A percentile compares a stretch with the other conserved stretches of the same genome.
These are phyloP conservation scores for Pulicaria dysenterica DNA, from an alignment of 129 eudicot species.

Conservation along the genomic window DNA sequence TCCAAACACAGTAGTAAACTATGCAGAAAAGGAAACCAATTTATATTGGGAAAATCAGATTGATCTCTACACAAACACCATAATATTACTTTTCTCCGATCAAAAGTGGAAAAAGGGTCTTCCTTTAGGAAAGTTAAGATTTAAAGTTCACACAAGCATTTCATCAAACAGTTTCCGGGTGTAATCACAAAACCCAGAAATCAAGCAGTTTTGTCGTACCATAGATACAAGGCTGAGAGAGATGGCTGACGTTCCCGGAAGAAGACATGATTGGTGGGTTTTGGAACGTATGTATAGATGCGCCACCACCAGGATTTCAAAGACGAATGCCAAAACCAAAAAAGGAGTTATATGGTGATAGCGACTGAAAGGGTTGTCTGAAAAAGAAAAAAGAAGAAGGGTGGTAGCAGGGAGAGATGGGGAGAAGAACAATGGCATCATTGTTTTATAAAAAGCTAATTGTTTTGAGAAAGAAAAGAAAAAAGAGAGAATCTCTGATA, in stretches of 20 bases:
- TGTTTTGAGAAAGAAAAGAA: conserved; percentile 35
- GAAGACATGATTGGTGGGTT: conserved; percentile 60
- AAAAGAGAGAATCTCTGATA: conserved; percentile 47
- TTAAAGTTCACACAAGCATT: conserved; percentile 20
- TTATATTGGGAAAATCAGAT: neutral
- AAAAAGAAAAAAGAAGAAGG: conserved; percentile 31
- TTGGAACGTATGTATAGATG: conserved; percentile 39
- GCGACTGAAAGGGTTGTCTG: conserved; percentile 28
- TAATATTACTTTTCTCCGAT: neutral
- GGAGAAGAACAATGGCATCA: conserved; percentile 66
- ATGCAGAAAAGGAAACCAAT: neutral
- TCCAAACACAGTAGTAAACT: neutral
- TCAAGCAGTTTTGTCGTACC: conserved; percentile 44
- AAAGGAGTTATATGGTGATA: conserved; percentile 53
- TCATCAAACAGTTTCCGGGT: conserved; percentile 25
- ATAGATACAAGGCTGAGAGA: conserved; percentile 80
- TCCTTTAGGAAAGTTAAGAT: conserved; percentile 5
- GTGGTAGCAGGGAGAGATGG: conserved; percentile 16
- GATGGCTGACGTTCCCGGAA: conserved; percentile 60
- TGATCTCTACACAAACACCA: neutral
- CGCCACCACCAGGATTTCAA: conserved; percentile 38
- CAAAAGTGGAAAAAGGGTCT: conserved; percentile 15
- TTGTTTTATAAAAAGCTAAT: conserved; percentile 53
- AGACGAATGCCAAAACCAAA: conserved; percentile 37
- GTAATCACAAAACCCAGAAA: conserved; percentile 12